Evolutionary conservation across 176 grass and related monocot species (phyloP).

Genomic region (Oryza coarctata): DNA sequence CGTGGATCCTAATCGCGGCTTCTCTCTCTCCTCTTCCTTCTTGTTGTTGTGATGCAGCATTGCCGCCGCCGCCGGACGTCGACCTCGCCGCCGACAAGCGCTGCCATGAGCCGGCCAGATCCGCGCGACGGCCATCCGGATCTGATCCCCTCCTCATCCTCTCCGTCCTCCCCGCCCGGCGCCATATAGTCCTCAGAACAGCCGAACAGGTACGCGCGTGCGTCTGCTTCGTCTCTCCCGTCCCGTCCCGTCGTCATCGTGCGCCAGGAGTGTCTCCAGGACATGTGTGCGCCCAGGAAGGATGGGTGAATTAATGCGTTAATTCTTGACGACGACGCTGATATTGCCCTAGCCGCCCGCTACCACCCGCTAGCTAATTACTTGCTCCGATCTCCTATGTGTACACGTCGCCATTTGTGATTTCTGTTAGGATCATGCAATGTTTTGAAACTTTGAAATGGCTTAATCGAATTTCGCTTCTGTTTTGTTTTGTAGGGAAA

Average conservation of each 20-base stretch:
- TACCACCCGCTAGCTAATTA: too few relatives aligned
- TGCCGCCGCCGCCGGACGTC: neutral
- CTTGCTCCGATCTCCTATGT: neutral
- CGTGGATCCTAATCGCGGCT: neutral
- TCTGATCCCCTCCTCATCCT: conserved; percentile 6
- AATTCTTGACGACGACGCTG: neutral
- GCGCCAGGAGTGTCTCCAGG: neutral
- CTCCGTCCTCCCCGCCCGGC: neutral
- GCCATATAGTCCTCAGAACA: neutral
- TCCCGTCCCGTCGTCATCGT: neutral
- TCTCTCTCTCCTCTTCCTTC: neutral
- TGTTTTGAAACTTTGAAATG: neutral
- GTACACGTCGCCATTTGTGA: neutral
- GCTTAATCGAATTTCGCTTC: neutral
- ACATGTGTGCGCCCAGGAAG: neutral
- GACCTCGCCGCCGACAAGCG: conserved; percentile 17
- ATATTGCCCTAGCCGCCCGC: neutral
- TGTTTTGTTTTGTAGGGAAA: neutral
- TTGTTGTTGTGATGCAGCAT: conserved; percentile 16
- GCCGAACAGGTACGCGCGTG: neutral
- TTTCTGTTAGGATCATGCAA: neutral
- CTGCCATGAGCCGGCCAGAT: conserved; percentile 16
- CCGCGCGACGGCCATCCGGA: conserved; percentile 10
- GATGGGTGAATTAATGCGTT: neutral
- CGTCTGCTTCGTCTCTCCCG: too few relatives aligned